Conservation (phyloP, 2,329 filamentous ascomycete species). For the Microsporum canis region DNA sequence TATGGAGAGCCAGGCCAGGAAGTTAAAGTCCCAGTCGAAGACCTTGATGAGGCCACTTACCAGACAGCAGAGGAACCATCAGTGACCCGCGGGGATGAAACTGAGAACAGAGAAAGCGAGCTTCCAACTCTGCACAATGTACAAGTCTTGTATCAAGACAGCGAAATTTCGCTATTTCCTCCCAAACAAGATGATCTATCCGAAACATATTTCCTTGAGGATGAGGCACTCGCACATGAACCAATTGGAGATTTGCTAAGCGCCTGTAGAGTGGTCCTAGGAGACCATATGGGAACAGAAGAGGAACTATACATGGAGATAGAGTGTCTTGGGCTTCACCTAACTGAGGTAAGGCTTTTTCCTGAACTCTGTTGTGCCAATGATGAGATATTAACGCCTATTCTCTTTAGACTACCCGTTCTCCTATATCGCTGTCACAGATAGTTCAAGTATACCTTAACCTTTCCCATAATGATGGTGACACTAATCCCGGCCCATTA, state of each 20-base stretch:
- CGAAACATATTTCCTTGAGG: constrained; percentile 46
- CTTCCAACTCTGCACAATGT: constrained; percentile 28
- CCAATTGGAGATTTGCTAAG: constrained; percentile 46
- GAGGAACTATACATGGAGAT: constrained; percentile 48
- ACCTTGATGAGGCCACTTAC: background rate
- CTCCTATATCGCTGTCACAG: constrained; percentile 37
- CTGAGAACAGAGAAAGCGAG: background rate
- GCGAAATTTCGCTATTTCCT: constrained; percentile 49
- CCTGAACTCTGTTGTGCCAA: constrained; percentile 5
- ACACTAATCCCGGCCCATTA: constrained; percentile 43
- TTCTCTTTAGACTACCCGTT: constrained; percentile 36
- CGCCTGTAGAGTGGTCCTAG: constrained; percentile 45
- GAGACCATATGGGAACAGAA: constrained; percentile 44
- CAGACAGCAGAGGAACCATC: background rate
- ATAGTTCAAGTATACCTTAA: constrained; percentile 49
- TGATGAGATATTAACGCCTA: background rate
- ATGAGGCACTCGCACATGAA: constrained; percentile 44
- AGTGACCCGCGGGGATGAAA: background rate
- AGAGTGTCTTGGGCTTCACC: constrained; percentile 43
- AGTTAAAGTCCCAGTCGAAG: background rate
- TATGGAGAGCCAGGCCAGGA: background rate
- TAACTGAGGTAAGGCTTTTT: constrained; percentile 42
- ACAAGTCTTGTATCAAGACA: constrained; percentile 44
- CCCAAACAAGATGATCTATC: constrained; percentile 43
- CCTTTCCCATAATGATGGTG: constrained; percentile 49